Evolutionary conservation across 129 eudicot genomes (phyloP), one percentile per base, ranked within the genome.

Genomic region (Flaveria robusta): DNA sequence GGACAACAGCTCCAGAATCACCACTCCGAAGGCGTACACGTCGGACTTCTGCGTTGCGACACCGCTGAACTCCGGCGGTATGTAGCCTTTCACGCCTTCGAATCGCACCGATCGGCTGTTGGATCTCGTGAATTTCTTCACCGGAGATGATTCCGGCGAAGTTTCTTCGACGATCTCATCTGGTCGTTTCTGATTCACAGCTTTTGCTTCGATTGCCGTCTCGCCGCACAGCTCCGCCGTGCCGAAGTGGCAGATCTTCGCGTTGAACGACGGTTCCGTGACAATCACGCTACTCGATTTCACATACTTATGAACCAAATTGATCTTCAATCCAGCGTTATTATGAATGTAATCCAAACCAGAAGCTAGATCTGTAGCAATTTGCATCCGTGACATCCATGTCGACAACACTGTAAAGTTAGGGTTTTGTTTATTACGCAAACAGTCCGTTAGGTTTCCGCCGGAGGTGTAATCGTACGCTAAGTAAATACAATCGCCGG

Each of bases 181-280:
- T 42, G 8, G 22, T 12, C 11, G 10, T 23, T 5, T 56, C 18
- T 54, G 9, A 12, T 49, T 76, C 14, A 10, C 84, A 2, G 47
- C 37, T 22, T 52, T 67, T 5, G 65, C 62, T 55, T 78, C 84
- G 23, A 66, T 63, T 52, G 65, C 79, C 15, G 91, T 78, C 86
- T 89, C 98, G 12, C 97, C 96, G 79, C 96, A 88, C 52, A 94
- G 76, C 84, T 91, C 96, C 52, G 98, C 98, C 68, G 98, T 87
- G 8, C 98, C 97, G 56, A 94, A 91, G 64, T 94, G 96, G 79
- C 97, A 94, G 56, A 94, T 86, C 85, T 86, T 82, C 1, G 96
- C 96, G 65, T 86, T 87, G 37, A 85, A 84, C 19, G 88, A 81
- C 51, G 98, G 98, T 76, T 94, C 98, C 42, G 97, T 84, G 6